These are phyloP conservation scores for Aspergillus hancockii DNA, from an alignment of 495 filamentous ascomycete species.

Conservation along the genomic window DNA sequence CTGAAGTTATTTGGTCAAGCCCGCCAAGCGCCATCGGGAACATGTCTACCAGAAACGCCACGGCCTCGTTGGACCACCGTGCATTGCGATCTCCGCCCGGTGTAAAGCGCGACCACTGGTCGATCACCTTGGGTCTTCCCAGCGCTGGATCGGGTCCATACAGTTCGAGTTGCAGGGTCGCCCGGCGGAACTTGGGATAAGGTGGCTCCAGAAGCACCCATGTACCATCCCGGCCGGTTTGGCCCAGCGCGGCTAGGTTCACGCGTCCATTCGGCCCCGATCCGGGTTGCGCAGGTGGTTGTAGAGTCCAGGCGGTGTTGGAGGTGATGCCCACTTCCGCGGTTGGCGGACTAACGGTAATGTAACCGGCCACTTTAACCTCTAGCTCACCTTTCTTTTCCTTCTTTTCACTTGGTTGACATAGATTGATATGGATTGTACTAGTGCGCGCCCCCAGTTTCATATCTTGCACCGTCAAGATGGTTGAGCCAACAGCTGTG, in stretches of 20 bases:
- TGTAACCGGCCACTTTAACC: slow-evolving; percentile 66
- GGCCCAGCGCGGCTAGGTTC: slow-evolving; percentile 33
- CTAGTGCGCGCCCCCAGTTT: slow-evolving; percentile 73
- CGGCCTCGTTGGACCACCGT: slow-evolving; percentile 53
- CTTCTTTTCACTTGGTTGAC: slow-evolving; percentile 40
- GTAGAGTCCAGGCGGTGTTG: slow-evolving; percentile 50
- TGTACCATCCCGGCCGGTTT: slow-evolving; percentile 33
- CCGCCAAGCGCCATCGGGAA: slow-evolving; percentile 60
- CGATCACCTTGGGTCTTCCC: slow-evolving; percentile 47
- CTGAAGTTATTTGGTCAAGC: slow-evolving; percentile 35
- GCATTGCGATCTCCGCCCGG: slow-evolving; percentile 40
- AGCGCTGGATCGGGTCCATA: slow-evolving; percentile 51
- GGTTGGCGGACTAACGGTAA: slow-evolving; percentile 63
- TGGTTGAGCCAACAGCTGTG: slow-evolving; percentile 62
- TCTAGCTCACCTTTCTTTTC: slow-evolving; percentile 24
- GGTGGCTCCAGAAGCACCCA: slow-evolving; percentile 40
- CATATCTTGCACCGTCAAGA: slow-evolving; percentile 65
- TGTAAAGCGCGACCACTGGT: slow-evolving; percentile 66
- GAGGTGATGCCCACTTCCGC: slow-evolving; percentile 61
- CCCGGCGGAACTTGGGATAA: slow-evolving; percentile 52
- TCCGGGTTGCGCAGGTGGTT: slow-evolving; percentile 46
- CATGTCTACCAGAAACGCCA: slow-evolving; percentile 65
- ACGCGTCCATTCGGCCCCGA: slow-evolving; percentile 25
- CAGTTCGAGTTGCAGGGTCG: slow-evolving; percentile 52
- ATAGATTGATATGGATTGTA: slow-evolving; percentile 67